Conservation (phyloP, 208 protist species). For the Ichthyophonus hoferi region DNA sequence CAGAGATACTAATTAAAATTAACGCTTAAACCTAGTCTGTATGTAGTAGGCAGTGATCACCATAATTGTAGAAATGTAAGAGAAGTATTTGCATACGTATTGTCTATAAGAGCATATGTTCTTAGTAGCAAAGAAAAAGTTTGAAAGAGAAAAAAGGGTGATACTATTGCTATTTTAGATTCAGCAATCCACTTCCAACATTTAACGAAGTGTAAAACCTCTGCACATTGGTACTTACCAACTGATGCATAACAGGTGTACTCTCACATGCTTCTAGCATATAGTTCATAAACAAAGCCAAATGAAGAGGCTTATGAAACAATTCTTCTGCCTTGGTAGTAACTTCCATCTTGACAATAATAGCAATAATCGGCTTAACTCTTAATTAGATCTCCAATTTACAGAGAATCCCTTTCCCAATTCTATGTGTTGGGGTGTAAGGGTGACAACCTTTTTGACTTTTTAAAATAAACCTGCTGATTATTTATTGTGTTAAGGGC, state of each 20-base stretch:
- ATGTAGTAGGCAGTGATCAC: too few relatives aligned
- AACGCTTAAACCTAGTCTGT: too few relatives aligned
- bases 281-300: not conserved
- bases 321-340: not conserved
- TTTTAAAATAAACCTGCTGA: too few relatives aligned
- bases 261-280: not conserved
- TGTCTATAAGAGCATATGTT: not conserved
- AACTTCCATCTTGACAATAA: not conserved
- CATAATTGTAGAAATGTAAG: not conserved
- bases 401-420: too few relatives aligned
- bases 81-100: not conserved
- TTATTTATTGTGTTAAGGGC: too few relatives aligned
- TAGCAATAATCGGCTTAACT: too few relatives aligned
- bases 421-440: too few relatives aligned
- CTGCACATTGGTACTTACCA: not conserved
- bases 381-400: too few relatives aligned
- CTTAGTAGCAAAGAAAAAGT: not conserved
- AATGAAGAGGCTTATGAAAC: not conserved
- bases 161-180: not conserved
- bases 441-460: too few relatives aligned
- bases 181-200: too few relatives aligned
- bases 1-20: too few relatives aligned
- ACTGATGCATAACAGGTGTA: not conserved
- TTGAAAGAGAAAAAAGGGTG: not conserved
- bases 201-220: too few relatives aligned